Conservation (phyloP, 176 grass and related monocot genomes). For the Poa pratensis region DNA sequence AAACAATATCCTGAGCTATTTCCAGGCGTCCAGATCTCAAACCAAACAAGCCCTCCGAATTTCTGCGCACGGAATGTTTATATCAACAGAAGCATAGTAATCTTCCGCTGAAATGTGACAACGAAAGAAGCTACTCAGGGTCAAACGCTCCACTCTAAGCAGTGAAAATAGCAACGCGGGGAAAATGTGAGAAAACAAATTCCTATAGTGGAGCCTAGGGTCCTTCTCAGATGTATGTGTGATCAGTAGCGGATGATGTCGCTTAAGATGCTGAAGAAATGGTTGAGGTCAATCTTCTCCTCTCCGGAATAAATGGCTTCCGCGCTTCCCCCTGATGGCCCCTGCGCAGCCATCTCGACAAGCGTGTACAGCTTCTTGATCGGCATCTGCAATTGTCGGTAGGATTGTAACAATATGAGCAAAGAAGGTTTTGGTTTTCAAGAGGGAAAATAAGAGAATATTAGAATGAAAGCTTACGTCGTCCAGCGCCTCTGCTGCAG, state of each 20-base stretch:
- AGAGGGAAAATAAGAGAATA: background rate
- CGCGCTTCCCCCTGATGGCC: constrained; percentile 60
- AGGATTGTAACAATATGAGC: constrained; percentile 40
- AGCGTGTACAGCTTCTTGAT: constrained; percentile 87
- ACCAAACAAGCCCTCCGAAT: background rate
- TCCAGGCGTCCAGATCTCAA: background rate
- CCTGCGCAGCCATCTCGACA: constrained; percentile 96
- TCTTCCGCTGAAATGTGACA: background rate
- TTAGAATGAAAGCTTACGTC: constrained; percentile 63
- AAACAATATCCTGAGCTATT: background rate
- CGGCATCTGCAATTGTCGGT: constrained; percentile 70
- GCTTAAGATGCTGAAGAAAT: constrained; percentile 93
- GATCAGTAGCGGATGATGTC: constrained; percentile 66
- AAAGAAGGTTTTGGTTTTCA: constrained; percentile 28
- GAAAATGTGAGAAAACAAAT: constrained; percentile 9
- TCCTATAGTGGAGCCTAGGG: constrained; percentile 23
- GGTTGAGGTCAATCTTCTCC: constrained; percentile 84
- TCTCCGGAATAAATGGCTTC: constrained; percentile 81
- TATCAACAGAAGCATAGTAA: background rate
- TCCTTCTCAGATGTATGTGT: background rate
- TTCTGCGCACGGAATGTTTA: background rate
- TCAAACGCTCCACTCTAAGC: constrained; percentile 31
- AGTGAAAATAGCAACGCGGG: constrained; percentile 7
- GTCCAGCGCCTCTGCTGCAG: constrained; percentile 78
- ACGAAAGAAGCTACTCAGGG: constrained; percentile 14